These are phyloP conservation scores for Limnanthes douglasii DNA, from an alignment of 345 rosid genomes.

Conservation along the genomic window DNA sequence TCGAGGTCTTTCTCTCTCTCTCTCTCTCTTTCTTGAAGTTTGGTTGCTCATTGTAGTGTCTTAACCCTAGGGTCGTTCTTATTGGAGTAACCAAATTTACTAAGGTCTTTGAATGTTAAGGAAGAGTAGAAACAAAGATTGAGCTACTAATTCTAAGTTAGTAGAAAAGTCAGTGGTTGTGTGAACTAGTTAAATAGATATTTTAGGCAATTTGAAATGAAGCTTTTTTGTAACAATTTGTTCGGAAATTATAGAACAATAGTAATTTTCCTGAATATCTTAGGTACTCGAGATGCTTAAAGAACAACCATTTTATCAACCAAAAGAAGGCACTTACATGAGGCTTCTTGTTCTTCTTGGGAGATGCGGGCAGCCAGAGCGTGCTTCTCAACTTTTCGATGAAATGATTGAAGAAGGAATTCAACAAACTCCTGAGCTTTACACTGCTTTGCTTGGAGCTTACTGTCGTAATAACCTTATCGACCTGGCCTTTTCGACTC, in stretches of 20 bases:
- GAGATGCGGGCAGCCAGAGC: conserved; percentile 47
- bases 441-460: conserved; percentile 66
- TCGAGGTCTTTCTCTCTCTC: conserved; percentile 27
- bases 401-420: conserved; percentile 71
- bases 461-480: conserved; percentile 57
- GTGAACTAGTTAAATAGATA: background rate
- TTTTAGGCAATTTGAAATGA: too few relatives aligned
- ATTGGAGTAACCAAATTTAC: too few relatives aligned
- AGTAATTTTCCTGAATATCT: conserved; percentile 1
- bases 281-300: conserved; percentile 67
- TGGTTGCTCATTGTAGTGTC: too few relatives aligned
- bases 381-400: conserved; percentile 56
- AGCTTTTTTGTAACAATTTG: too few relatives aligned
- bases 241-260: too few relatives aligned
- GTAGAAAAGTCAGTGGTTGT: background rate
- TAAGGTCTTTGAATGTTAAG: too few relatives aligned
- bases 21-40: background rate
- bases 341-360: conserved; percentile 68
- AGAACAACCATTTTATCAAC: conserved; percentile 56
- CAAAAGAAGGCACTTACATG: conserved; percentile 75
- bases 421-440: conserved; percentile 56
- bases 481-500: conserved; percentile 45
- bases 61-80: too few relatives aligned
- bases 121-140: background rate
- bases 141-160: background rate